Conservation (phyloP, 1,284 basidiomycete species). For the Irpex lacteus region DNA sequence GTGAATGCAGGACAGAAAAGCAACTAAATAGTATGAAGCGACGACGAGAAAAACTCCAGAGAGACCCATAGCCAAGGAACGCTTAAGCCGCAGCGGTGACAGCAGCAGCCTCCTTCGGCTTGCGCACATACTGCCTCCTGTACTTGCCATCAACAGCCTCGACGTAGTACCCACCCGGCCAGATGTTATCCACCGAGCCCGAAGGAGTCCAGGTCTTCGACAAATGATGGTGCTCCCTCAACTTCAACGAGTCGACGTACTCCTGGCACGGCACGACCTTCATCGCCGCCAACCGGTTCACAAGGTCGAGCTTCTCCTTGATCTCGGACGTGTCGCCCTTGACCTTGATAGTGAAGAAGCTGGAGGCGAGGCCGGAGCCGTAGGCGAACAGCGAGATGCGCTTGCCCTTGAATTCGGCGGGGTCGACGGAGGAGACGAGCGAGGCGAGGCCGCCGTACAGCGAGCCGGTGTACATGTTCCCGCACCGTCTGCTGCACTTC, state of each 20-base stretch:
- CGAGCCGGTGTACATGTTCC: constrained; percentile 99
- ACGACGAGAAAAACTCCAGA: no score
- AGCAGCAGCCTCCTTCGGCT: constrained; percentile 18
- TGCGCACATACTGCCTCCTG: constrained; percentile 78
- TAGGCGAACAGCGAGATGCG: constrained; percentile 92
- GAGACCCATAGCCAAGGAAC: no score
- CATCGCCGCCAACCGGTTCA: constrained; percentile 79
- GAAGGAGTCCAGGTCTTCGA: constrained; percentile 83
- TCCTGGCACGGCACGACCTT: constrained; percentile 90
- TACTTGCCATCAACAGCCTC: constrained; percentile 90
- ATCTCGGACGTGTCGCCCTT: constrained; percentile 86
- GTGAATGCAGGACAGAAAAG: no score
- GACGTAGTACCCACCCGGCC: constrained; percentile 94
- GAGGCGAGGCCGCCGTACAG: constrained; percentile 93
- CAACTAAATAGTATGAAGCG: no score
- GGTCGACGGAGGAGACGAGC: constrained; percentile 68
- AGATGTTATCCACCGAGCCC: constrained; percentile 89
- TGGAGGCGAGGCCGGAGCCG: constrained; percentile 89
- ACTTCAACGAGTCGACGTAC: constrained; percentile 74
- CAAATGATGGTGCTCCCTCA: constrained; percentile 97
- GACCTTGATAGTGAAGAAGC: constrained; percentile 86
- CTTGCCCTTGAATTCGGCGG: constrained; percentile 71
- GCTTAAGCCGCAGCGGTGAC: no score
- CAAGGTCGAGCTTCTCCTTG: constrained; percentile 75
- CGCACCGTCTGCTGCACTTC: constrained; percentile 83